Evolutionary conservation across 352 stramenopile species (phyloP), one percentile per base, ranked within the genome.

Genomic region (Globisporangium paddicum): DNA sequence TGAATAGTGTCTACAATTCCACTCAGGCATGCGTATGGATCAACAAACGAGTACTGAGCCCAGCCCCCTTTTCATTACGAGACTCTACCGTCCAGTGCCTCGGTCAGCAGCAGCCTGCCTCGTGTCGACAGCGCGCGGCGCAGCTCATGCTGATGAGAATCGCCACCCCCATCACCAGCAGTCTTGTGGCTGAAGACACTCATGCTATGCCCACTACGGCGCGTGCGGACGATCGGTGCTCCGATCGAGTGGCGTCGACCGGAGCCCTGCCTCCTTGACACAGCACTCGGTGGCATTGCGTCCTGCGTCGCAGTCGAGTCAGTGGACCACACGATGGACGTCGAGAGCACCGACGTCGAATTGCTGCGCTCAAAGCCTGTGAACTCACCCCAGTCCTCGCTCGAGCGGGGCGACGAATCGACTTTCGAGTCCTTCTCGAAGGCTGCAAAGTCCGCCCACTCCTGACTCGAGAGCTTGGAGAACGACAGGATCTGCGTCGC

Each of bases 381-480:
- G 46, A 63, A 58, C 25, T 63, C 16, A 48, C 46, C 30, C 56
- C 51, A 58, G 63, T 69, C 51, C 28, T 60, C 60, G 45, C 51
- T 56, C 45, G 60, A 57, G 48, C 55, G 14, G 50, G 55, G 8
- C 28, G 66, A 9, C 41, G 66, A 44, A 23, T 61, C 44, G 10
- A 11, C 25, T 21, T 5, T 19, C 38, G 60, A 60, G 30, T 55
- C 47, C 19, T 60, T 59, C 21, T 71, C 58, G 10, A 67, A 76
- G 13, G 59, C 59, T 7, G 48, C 61, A 30, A 76, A 76, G 49
- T 73, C 63, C 3, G 69, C 69, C 69, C 69, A 76, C 25, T 71
- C 66, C 3, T 57, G 58, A n/a, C 42, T 56, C 23, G 23, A 32
- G 21, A 51, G 61, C 46, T 58, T 67, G 30, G 61, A 64, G 25